Evolutionary conservation across 768 basidiomycete genomes (phyloP).

Genomic region (Gymnopilus junonius): DNA sequence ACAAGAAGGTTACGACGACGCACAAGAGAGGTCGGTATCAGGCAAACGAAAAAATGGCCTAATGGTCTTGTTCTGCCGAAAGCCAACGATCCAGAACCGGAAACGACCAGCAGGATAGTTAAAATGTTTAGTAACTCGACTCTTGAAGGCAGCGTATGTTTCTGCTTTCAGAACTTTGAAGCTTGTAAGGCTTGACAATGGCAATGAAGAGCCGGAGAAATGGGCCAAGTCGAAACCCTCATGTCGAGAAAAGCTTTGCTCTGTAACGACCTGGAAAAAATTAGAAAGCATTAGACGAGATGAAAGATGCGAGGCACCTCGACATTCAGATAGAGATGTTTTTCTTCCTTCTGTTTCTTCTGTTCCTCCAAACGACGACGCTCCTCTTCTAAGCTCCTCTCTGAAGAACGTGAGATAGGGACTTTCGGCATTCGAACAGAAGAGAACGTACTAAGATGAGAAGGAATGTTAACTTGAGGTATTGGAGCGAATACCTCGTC

Average conservation of each 20-base stretch:
- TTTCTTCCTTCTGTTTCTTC: background rate
- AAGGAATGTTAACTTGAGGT: conserved; percentile 89
- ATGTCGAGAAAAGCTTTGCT: background rate
- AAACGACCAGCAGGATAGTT: background rate
- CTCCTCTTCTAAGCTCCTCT: background rate
- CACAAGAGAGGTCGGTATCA: conserved; percentile 56
- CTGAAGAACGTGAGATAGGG: background rate
- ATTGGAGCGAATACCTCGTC: conserved; percentile 89
- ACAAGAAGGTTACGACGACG: conserved; percentile 5
- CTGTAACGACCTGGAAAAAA: background rate
- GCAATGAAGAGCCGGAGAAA: background rate
- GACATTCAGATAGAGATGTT: background rate
- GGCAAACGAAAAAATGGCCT: conserved; percentile 19
- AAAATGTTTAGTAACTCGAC: background rate
- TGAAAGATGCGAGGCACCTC: background rate
- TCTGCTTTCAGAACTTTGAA: background rate
- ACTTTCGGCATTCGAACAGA: background rate
- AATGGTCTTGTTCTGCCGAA: background rate
- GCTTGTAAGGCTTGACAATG: background rate
- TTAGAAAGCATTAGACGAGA: background rate
- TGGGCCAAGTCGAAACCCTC: background rate
- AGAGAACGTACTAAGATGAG: conserved; percentile 81
- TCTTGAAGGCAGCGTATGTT: background rate
- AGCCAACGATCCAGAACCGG: background rate
- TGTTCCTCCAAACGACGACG: background rate